phyloP scores from a whole-genome alignment of 768 basidiomycete genomes.

The Suillus hirtellus region DNA sequence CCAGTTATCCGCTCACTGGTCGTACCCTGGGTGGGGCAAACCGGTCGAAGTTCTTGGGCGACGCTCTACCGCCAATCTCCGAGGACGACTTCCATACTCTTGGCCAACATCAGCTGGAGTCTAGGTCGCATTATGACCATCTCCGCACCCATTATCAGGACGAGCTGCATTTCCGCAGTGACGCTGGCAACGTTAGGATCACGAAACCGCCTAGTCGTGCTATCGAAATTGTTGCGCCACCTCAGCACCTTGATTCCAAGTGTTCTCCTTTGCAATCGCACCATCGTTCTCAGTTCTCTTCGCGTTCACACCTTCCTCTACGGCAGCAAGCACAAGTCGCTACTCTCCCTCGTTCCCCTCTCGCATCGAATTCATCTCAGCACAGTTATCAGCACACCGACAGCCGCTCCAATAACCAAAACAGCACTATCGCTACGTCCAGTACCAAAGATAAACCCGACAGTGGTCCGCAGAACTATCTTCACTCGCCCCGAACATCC shows the following conservation, averaged over 20 bases:
- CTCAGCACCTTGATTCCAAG: conserved; percentile 18
- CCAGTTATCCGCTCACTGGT: conserved; percentile 4
- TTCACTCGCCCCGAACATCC: conserved; percentile 25
- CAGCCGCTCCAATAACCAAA: conserved; percentile 26
- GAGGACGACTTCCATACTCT: conserved; percentile 39
- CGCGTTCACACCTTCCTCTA: conserved; percentile 4
- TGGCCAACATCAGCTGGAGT: conserved; percentile 13
- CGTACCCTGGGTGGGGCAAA: background rate
- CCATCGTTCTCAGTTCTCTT: conserved; percentile 9
- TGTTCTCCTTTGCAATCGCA: conserved; percentile 4
- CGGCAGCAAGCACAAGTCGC: conserved; percentile 6
- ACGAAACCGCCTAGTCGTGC: conserved; percentile 31
- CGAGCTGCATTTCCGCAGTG: background rate
- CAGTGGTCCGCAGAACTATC: conserved; percentile 20
- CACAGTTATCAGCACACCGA: conserved; percentile 21
- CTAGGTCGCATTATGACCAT: conserved; percentile 9
- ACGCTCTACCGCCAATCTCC: conserved; percentile 30
- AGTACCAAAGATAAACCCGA: conserved; percentile 15
- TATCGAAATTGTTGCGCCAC: conserved; percentile 30
- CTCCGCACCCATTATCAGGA: conserved; percentile 8
- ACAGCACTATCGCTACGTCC: conserved; percentile 22
- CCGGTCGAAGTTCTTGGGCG: conserved; percentile 17
- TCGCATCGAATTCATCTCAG: conserved; percentile 10
- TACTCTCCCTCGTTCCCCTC: conserved; percentile 12
- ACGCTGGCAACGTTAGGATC: conserved; percentile 11